Evolutionary conservation across 306 rosid species (phyloP).

Genomic region (Delonix regia): DNA sequence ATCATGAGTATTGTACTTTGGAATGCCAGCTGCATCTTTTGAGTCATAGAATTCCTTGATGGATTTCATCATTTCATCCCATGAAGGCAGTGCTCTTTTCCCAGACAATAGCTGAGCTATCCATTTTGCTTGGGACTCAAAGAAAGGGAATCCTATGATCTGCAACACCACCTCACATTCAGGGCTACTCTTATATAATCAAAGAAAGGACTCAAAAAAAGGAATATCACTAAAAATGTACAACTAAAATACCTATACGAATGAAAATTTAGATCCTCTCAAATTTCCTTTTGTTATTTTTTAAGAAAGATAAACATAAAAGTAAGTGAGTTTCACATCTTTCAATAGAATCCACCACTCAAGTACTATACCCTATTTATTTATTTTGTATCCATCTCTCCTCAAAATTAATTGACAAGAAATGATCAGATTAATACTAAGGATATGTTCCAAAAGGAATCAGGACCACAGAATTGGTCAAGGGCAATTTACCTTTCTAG

Average conservation of each 20-base stretch:
- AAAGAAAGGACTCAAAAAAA: background rate
- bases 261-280: no score
- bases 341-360: no score
- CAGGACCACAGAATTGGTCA: background rate
- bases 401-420: no score
- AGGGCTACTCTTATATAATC: slow-evolving; percentile 13
- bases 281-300: no score
- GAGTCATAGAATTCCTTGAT: slow-evolving; percentile 74
- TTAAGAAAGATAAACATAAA: no score
- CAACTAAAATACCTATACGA: slow-evolving; percentile 13
- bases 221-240: background rate
- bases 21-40: slow-evolving; percentile 69
- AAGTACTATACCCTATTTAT: no score
- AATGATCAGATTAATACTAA: no score
- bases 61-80: slow-evolving; percentile 80
- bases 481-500: slow-evolving; percentile 60
- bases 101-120: slow-evolving; percentile 65
- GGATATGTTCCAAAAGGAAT: background rate
- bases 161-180: slow-evolving; percentile 38
- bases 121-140: slow-evolving; percentile 96
- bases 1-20: slow-evolving; percentile 71
- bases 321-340: no score
- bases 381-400: no score
- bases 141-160: slow-evolving; percentile 86
- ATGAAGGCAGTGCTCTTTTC: slow-evolving; percentile 58